phyloP scores from a whole-genome alignment of 768 basidiomycete genomes.

The Serendipita sp. region DNA sequence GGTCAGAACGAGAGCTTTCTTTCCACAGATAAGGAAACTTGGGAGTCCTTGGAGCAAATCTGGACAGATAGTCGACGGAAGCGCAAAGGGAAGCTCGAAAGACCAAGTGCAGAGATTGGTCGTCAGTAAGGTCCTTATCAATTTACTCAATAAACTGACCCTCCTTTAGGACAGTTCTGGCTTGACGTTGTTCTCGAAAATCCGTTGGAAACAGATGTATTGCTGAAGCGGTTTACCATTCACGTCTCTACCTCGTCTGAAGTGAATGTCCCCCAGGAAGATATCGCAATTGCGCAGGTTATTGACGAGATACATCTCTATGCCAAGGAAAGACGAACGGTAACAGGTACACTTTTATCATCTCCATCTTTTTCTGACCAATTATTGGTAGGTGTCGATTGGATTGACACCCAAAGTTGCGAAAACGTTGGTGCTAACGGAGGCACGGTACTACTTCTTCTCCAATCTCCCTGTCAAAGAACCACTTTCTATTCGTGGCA shows the following conservation, averaged over 20 bases:
- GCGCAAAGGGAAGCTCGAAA: conserved; percentile 39
- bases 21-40: conserved; percentile 28
- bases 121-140: conserved; percentile 26
- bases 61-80: conserved; percentile 49
- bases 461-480: conserved; percentile 54
- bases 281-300: conserved; percentile 36
- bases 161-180: conserved; percentile 51
- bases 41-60: conserved; percentile 47
- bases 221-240: conserved; percentile 39
- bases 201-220: conserved; percentile 60
- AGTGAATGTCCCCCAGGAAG: conserved; percentile 16
- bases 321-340: conserved; percentile 48
- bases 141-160: conserved; percentile 8
- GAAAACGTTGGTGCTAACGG: conserved; percentile 37
- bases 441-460: conserved; percentile 53
- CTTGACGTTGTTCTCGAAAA: conserved; percentile 55
- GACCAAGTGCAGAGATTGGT: conserved; percentile 39
- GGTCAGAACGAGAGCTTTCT: neutral
- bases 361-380: conserved; percentile 6
- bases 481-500: conserved; percentile 51
- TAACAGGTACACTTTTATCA: conserved; percentile 20
- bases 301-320: conserved; percentile 45
- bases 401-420: conserved; percentile 38
- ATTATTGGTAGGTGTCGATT: conserved; percentile 37
- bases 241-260: conserved; percentile 21